Conservation (phyloP, 345 rosid genomes). For the Microcos paniculata region DNA sequence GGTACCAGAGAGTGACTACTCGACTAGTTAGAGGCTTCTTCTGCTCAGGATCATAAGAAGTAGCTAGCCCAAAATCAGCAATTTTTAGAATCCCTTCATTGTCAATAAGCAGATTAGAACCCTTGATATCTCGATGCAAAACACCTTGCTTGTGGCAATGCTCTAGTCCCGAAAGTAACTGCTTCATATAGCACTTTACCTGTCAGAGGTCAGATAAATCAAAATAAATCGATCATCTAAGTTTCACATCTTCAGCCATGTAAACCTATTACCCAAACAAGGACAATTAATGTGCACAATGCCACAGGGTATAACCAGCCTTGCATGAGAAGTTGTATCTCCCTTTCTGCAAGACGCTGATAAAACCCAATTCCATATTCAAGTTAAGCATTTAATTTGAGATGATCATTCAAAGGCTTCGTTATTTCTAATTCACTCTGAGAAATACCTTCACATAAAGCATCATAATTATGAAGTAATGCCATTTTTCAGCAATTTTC, state of each 20-base stretch:
- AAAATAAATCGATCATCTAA: constrained; percentile 7
- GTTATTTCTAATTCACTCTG: not conserved
- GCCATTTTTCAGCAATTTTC: not conserved
- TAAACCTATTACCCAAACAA: not conserved
- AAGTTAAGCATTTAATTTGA: not conserved
- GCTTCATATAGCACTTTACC: constrained; percentile 88
- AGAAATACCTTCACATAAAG: not conserved
- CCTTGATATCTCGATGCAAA: constrained; percentile 87
- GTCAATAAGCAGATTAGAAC: constrained; percentile 80
- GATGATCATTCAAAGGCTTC: not conserved
- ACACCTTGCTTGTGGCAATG: constrained; percentile 86
- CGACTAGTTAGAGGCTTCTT: constrained; percentile 81
- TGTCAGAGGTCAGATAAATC: constrained; percentile 23
- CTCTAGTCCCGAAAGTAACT: constrained; percentile 80
- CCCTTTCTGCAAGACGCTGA: not conserved
- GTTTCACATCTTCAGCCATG: not conserved
- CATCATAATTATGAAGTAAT: not conserved
- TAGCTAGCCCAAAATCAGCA: constrained; percentile 92
- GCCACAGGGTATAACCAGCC: not conserved
- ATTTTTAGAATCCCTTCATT: constrained; percentile 77
- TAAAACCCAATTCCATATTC: not conserved
- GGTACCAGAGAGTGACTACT: constrained; percentile 97
- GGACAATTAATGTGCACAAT: not conserved
- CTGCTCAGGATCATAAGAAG: constrained; percentile 59
- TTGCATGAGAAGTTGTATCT: not conserved